These are phyloP conservation scores for Thoreauomyces humboldtii DNA, from an alignment of 192 early-diverging fungal genomes.

Conservation along the genomic window DNA sequence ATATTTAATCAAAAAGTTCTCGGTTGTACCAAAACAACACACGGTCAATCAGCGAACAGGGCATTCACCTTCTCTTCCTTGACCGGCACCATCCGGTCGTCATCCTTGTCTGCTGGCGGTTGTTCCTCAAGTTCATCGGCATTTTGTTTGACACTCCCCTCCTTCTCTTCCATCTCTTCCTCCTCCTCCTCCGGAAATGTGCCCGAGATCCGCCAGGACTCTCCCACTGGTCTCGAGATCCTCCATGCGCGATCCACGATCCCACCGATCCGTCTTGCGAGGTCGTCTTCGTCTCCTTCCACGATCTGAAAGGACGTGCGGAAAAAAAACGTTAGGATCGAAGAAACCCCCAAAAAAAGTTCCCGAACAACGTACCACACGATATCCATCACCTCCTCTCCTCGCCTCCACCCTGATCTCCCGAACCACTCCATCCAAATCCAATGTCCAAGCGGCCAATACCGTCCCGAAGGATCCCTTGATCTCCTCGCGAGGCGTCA, in stretches of 20 bases:
- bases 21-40: no score
- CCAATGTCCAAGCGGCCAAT: not conserved
- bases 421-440: not conserved
- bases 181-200: not conserved
- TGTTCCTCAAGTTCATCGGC: not conserved
- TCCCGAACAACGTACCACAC: not conserved
- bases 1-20: no score
- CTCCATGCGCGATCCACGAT: conserved; percentile 13
- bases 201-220: conserved; percentile 9
- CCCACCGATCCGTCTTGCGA: conserved; percentile 1
- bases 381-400: not conserved
- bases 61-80: no score
- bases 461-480: not conserved
- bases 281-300: not conserved
- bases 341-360: not conserved
- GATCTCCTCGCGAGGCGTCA: no score
- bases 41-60: no score
- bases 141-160: not conserved
- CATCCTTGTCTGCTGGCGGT: not conserved
- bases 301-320: not conserved
- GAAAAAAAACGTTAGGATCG: not conserved
- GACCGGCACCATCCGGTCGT: not conserved
- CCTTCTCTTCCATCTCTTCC: not conserved
- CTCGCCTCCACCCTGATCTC: not conserved
- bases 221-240: conserved; percentile 6